Conservation (phyloP, 306 rosid genomes). For the Trifolium subterraneum region DNA sequence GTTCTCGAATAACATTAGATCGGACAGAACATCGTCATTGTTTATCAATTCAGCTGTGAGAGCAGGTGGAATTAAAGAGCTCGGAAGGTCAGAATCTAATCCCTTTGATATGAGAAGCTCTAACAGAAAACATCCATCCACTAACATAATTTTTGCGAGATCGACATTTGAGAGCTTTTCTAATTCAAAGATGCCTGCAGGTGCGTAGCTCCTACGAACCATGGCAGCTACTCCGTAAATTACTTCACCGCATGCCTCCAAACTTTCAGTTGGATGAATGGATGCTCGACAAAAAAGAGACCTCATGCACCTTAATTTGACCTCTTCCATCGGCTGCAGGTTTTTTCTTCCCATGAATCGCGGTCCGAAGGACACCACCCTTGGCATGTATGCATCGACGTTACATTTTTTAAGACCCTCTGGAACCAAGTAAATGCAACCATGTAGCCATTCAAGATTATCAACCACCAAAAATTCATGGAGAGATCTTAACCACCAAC, state of each 20-base stretch:
- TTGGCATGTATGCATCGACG: slow-evolving; percentile 30
- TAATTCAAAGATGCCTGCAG: fast-evolving
- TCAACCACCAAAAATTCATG: too few species aligned
- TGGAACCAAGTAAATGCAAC: slow-evolving; percentile 10
- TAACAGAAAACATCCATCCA: slow-evolving; percentile 38
- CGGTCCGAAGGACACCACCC: slow-evolving; percentile 31
- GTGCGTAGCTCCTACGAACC: not conserved
- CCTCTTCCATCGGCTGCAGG: not conserved
- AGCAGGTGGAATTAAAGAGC: too few species aligned
- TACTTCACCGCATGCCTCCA: not conserved
- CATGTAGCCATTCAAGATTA: too few species aligned
- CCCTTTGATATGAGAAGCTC: too few species aligned
- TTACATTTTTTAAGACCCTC: not conserved
- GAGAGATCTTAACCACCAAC: too few species aligned
- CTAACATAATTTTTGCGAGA: slow-evolving; percentile 4
- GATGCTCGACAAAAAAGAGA: not conserved
- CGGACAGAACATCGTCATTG: too few species aligned
- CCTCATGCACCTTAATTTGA: not conserved
- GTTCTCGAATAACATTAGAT: slow-evolving; percentile 35
- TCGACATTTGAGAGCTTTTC: not conserved
- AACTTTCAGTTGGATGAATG: too few species aligned
- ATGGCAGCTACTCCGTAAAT: not conserved
- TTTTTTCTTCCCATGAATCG: slow-evolving; percentile 4
- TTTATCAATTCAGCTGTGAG: too few species aligned
- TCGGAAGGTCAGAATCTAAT: too few species aligned